These are phyloP conservation scores for Guillardia theta DNA, from an alignment of 78 protist species.

Conservation along the genomic window DNA sequence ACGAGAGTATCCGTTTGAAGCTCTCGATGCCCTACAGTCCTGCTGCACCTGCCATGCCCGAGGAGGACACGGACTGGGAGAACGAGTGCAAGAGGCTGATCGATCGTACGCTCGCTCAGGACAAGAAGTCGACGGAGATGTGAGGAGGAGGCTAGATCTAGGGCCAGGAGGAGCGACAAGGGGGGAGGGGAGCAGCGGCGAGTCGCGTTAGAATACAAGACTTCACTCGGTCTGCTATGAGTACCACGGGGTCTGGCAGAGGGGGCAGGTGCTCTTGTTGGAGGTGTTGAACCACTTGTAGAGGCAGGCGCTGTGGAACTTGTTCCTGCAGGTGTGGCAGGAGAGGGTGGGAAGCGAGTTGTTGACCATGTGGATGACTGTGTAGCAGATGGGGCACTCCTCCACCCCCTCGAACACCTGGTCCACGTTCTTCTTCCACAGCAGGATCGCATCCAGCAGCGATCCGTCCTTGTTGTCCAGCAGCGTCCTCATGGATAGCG, in stretches of 20 bases:
- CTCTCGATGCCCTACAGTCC: too few species aligned
- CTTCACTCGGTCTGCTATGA: too few species aligned
- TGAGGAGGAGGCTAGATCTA: too few species aligned
- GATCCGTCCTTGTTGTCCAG: conserved; percentile 71
- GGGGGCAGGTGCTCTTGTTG: conserved; percentile 71
- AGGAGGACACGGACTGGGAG: too few species aligned
- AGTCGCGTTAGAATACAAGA: too few species aligned
- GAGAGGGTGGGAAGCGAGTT: conserved; percentile 67
- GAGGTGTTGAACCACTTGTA: conserved; percentile 76
- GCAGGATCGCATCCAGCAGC: conserved; percentile 66
- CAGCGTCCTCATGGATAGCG: conserved; percentile 68
- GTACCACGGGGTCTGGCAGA: conserved; percentile 59
- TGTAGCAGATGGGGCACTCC: conserved; percentile 82
- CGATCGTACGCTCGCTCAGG: too few species aligned
- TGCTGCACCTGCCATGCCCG: too few species aligned
- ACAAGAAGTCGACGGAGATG: too few species aligned
- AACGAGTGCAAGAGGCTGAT: too few species aligned
- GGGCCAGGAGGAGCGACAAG: too few species aligned
- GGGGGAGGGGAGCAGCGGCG: too few species aligned
- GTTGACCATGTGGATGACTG: conserved; percentile 57
- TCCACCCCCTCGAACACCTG: conserved; percentile 78
- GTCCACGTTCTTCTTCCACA: conserved; percentile 71
- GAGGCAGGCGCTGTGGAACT: conserved; percentile 76
- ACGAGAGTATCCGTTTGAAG: too few species aligned
- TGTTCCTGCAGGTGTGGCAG: conserved; percentile 72